These are phyloP conservation scores for Penicillium sp. DNA, from an alignment of 2,329 filamentous ascomycete genomes.

Conservation along the genomic window DNA sequence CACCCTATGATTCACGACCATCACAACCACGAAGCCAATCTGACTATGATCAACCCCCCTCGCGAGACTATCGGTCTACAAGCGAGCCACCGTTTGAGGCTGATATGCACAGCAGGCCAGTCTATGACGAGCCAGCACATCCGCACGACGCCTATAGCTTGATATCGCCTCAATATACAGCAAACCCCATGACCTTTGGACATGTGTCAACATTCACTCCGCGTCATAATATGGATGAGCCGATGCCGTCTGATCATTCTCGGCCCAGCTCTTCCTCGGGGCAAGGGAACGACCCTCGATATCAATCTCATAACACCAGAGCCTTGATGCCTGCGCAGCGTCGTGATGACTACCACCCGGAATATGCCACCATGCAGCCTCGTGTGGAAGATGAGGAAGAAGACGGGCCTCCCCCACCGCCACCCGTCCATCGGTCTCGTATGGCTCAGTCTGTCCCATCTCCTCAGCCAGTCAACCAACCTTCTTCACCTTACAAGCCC, in stretches of 20 bases:
- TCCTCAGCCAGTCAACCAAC: conserved; percentile 28
- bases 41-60: conserved; percentile 30
- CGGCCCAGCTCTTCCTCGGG: conserved; percentile 19
- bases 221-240: conserved; percentile 22
- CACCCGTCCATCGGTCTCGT: conserved; percentile 40
- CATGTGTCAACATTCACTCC: conserved; percentile 25
- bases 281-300: conserved; percentile 25
- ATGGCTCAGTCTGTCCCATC: conserved; percentile 31
- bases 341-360: conserved; percentile 36
- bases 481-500: conserved; percentile 30
- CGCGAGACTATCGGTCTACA: conserved; percentile 27
- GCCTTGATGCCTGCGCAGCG: conserved; percentile 29
- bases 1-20: conserved; percentile 29
- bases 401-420: conserved; percentile 41
- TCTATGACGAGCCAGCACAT: conserved; percentile 21
- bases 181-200: conserved; percentile 27
- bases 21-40: conserved; percentile 28
- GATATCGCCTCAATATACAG: conserved; percentile 30
- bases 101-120: conserved; percentile 16
- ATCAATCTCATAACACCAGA: conserved; percentile 30
- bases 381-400: conserved; percentile 53
- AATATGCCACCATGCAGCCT: conserved; percentile 52
- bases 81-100: conserved; percentile 23
- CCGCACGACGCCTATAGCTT: conserved; percentile 25
- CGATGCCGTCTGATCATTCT: conserved; percentile 23